Conservation (phyloP, 352 stramenopile species). For the Globisporangium recalcitrans region DNA sequence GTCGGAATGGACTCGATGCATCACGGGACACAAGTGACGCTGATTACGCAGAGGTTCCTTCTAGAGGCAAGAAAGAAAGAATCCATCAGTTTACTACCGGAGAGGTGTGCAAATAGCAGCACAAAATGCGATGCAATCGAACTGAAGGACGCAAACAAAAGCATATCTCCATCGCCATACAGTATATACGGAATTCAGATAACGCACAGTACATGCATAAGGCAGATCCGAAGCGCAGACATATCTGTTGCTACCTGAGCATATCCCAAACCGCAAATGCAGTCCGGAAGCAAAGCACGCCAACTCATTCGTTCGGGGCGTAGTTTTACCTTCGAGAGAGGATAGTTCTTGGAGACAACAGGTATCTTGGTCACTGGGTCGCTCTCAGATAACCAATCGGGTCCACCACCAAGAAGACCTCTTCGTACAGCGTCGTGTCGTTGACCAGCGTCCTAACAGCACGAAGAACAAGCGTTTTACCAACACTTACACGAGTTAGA, state of each 20-base stretch:
- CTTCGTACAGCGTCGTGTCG: background rate
- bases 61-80: background rate
- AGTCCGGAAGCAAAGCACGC: background rate
- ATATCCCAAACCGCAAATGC: background rate
- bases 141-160: background rate
- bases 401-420: background rate
- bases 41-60: background rate
- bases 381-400: no score
- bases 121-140: background rate
- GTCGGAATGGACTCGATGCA: background rate
- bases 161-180: background rate
- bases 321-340: conserved; percentile 6
- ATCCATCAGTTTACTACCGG: background rate
- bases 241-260: background rate
- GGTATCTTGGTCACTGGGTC: background rate
- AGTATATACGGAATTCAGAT: conserved; percentile 8
- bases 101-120: background rate
- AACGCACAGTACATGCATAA: conserved; percentile 7
- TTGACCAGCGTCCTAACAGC: background rate
- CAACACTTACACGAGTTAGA: background rate
- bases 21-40: background rate
- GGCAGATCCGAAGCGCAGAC: conserved; percentile 2
- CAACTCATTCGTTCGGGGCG: background rate
- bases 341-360: background rate
- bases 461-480: background rate